These are phyloP conservation scores for Colletotrichum euphorbiae DNA, from an alignment of 2,329 filamentous ascomycete species.

Conservation along the genomic window DNA sequence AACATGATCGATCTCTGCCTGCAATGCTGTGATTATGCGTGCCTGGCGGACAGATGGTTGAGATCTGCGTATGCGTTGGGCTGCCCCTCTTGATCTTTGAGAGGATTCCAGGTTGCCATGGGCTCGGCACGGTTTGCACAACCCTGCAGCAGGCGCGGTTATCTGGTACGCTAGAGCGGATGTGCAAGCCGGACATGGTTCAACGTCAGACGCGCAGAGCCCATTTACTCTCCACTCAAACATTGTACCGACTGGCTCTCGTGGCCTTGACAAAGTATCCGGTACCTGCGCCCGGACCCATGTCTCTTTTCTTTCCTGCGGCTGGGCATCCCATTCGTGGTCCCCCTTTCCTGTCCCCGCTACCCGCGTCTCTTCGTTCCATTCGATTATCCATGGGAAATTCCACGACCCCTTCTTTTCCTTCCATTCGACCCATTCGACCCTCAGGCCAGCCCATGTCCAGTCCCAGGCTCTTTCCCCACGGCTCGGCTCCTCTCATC, in stretches of 20 bases:
- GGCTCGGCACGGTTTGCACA: constrained; percentile 33
- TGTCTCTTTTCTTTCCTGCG: constrained; percentile 27
- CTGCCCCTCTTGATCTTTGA: too few species aligned
- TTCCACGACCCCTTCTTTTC: constrained; percentile 39
- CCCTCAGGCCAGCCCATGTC: too few species aligned
- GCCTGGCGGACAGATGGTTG: background rate
- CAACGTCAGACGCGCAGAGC: constrained; percentile 35
- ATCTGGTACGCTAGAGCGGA: constrained; percentile 35
- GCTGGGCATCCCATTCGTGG: constrained; percentile 7
- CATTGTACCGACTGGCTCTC: constrained; percentile 20
- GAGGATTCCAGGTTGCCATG: background rate
- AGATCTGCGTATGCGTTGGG: constrained; percentile 7
- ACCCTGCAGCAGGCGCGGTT: constrained; percentile 33
- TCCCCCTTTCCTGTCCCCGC: constrained; percentile 18
- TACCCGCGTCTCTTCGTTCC: too few species aligned
- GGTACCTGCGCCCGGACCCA: constrained; percentile 33
- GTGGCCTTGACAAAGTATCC: constrained; percentile 1
- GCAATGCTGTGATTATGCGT: background rate
- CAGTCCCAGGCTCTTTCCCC: constrained; percentile 24
- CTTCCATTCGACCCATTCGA: constrained; percentile 26
- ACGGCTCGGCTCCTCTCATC: constrained; percentile 36
- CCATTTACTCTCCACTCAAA: constrained; percentile 1
- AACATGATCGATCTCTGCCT: too few species aligned
- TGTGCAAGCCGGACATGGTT: constrained; percentile 31
- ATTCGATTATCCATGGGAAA: constrained; percentile 24